Base-by-base conservation (phyloP, 352 stramenopile genomes). In the Phytophthora hybrid region DNA sequence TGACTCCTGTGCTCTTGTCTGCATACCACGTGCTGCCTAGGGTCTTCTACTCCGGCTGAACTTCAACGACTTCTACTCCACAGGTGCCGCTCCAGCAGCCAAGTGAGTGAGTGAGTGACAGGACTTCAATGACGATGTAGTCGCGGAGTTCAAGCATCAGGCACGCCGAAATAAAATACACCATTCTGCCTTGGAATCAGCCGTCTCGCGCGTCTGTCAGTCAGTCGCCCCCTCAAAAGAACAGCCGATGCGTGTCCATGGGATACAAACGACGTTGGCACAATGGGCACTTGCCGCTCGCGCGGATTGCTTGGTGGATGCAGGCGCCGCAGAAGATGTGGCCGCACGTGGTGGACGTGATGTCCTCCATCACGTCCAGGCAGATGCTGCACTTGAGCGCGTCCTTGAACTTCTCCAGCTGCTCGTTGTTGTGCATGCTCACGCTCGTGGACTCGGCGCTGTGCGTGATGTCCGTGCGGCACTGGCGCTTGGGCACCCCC, bases 341-440 rank as follows among this genome's bases (percentile, higher is more conserved):
- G 7, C 89, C 88, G 63, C 89, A 96, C 31, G 84, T 75, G 1
- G 89, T 95, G 26, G 88, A 93, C 5, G 89, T 94, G 75, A 96
- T 95, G 63, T 92, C 80, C 54, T 93, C 67, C 55, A 95, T 82
- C 58, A 84, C 73, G 37, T 95, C 89, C 2, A 96, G 76, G 54
- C 89, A 95, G 51, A 96, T 91, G 76, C 84, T 94, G 82, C 87
- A 95, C 82, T 94, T 95, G 68, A 95, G 85, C 46, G 75, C 71
- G 11, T 54, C 44, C 74, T 95, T 95, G 71, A 95, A 93, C 37
- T 80, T 73, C 83, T 95, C 84, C 52, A 95, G 77, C 37, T 76
- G 74, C n/a, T 94, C 88, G 54, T 82, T 92, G 71, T 95, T 95
- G 32, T 88, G 74, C 37, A 95, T 74, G 19, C 83, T 93, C 41